phyloP scores from a whole-genome alignment of 1,284 basidiomycete genomes.

The Chondrostereum purpureum region DNA sequence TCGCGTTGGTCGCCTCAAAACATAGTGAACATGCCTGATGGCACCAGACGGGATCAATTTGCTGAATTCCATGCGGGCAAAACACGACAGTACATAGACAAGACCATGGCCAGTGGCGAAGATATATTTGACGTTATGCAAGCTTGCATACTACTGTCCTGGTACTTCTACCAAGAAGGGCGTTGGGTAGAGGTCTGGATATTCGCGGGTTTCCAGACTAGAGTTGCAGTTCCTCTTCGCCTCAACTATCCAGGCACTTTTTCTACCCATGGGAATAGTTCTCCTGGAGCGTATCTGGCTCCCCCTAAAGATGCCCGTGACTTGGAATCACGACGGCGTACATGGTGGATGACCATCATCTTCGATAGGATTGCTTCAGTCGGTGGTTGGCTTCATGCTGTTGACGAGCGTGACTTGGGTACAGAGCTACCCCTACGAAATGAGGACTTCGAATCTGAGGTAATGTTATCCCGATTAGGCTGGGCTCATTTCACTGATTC shows the following conservation, averaged over 20 bases:
- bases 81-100: conserved; percentile 77
- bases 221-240: conserved; percentile 75
- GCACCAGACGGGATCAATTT: conserved; percentile 68
- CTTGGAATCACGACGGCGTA: conserved; percentile 66
- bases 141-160: conserved; percentile 75
- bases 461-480: conserved; percentile 21
- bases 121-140: conserved; percentile 82
- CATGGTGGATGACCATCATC: conserved; percentile 84
- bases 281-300: conserved; percentile 70
- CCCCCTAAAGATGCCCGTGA: conserved; percentile 70
- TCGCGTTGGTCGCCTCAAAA: conserved; percentile 74
- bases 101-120: conserved; percentile 76
- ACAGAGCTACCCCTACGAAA: conserved; percentile 71
- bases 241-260: conserved; percentile 79
- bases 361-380: conserved; percentile 80
- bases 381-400: conserved; percentile 82
- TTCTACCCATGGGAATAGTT: conserved; percentile 55
- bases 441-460: conserved; percentile 68
- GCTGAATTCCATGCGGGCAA: conserved; percentile 80
- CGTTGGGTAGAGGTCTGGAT: conserved; percentile 89
- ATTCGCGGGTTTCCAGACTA: conserved; percentile 77
- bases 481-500: conserved; percentile 2
- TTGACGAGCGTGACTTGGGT: conserved; percentile 74
- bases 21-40: conserved; percentile 59
- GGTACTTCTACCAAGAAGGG: conserved; percentile 85